Conservation (phyloP, 1,284 basidiomycete species). For the Ganoderma meredithae region DNA sequence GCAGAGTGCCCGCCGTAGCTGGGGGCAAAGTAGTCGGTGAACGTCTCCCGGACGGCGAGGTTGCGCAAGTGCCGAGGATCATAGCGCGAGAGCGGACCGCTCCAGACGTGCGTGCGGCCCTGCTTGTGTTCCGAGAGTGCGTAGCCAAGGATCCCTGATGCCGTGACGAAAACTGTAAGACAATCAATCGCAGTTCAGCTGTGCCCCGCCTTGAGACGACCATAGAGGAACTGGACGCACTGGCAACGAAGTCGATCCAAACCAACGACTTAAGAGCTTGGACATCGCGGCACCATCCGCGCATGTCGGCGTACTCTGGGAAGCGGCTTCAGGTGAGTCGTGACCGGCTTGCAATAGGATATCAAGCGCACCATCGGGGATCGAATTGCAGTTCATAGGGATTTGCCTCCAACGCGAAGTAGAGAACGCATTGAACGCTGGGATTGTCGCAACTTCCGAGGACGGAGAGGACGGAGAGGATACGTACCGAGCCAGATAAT, state of each 20-base stretch:
- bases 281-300: constrained; percentile 60
- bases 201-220: not conserved
- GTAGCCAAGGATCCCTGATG: constrained; percentile 52
- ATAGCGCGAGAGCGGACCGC: constrained; percentile 58
- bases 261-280: constrained; percentile 63
- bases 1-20: constrained; percentile 23
- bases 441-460: too few species aligned
- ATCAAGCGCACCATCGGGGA: constrained; percentile 50
- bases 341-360: constrained; percentile 4
- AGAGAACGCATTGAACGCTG: constrained; percentile 68
- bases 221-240: constrained; percentile 45
- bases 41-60: constrained; percentile 25
- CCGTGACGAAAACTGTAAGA: constrained; percentile 51
- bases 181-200: not conserved
- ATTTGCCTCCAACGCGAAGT: constrained; percentile 60
- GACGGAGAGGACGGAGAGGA: not conserved
- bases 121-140: constrained; percentile 49
- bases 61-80: constrained; percentile 29
- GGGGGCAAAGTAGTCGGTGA: constrained; percentile 33
- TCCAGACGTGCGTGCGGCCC: constrained; percentile 61
- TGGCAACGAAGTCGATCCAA: constrained; percentile 62
- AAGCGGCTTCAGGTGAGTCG: not conserved
- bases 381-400: constrained; percentile 54
- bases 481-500: constrained; percentile 62
- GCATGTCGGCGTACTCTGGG: constrained; percentile 53